Evolutionary conservation across 257 asterid species (phyloP).

Genomic region (Capsicum pubescens): DNA sequence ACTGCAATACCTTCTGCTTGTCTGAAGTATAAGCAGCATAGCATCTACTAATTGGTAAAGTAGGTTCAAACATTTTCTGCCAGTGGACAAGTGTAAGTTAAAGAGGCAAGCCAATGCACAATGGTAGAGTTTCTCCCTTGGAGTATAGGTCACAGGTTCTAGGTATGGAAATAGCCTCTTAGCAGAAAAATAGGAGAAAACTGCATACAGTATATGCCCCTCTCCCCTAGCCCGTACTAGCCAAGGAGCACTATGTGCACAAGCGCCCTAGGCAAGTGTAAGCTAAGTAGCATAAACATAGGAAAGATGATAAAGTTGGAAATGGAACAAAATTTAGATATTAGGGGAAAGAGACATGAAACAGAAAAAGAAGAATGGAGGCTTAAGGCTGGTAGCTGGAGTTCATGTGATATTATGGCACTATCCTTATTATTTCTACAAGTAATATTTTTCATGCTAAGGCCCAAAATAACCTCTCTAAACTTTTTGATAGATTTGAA

Average conservation of each 20-base stretch:
- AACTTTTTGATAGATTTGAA: neutral
- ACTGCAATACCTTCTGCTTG: conserved; percentile 16
- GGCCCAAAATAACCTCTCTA: neutral
- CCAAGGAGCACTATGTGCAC: neutral
- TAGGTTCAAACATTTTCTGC: neutral
- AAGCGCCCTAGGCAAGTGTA: conserved; percentile 3
- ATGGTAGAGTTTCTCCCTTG: neutral
- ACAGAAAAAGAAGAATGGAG: neutral
- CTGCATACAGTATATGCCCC: conserved; percentile 15
- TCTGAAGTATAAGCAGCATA: conserved; percentile 22
- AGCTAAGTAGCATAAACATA: neutral
- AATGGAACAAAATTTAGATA: neutral
- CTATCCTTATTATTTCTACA: conserved; percentile 14
- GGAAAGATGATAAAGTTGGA: neutral
- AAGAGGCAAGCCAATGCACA: neutral
- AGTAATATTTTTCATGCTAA: neutral
- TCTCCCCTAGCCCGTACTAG: conserved; percentile 7
- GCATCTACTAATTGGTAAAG: neutral
- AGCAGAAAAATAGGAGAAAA: neutral
- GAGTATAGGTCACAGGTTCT: conserved; percentile 18
- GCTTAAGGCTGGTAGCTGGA: neutral
- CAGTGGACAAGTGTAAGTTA: neutral
- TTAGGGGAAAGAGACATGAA: neutral
- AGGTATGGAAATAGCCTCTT: conserved; percentile 17
- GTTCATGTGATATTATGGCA: neutral